Conservation (phyloP, 768 basidiomycete genomes). For the Lyophyllum atratum region DNA sequence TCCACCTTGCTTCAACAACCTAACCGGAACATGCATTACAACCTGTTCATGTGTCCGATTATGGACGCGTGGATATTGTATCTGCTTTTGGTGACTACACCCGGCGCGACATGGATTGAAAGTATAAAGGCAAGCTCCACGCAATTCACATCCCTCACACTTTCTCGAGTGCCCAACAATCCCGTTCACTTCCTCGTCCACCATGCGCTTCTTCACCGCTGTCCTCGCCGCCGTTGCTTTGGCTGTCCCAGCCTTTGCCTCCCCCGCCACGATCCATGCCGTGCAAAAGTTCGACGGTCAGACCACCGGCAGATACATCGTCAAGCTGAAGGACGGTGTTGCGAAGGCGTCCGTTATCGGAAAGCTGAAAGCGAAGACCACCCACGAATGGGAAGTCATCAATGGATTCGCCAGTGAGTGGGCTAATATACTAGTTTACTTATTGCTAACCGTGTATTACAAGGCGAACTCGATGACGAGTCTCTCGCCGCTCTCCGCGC, state of each 20-base stretch:
- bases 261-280: neutral
- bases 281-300: slow-evolving; percentile 15
- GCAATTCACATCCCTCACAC: neutral
- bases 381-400: slow-evolving; percentile 28
- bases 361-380: slow-evolving; percentile 1
- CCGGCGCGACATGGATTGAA: neutral
- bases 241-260: slow-evolving; percentile 4
- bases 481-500: slow-evolving; percentile 23
- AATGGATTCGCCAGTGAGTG: slow-evolving; percentile 32
- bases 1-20: neutral
- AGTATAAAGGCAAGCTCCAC: neutral
- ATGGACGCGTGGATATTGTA: neutral
- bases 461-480: slow-evolving; percentile 19
- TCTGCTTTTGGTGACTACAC: neutral
- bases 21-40: neutral
- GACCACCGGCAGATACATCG: slow-evolving; percentile 32
- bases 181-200: neutral
- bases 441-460: neutral
- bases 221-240: slow-evolving; percentile 5
- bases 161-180: neutral
- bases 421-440: neutral
- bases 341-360: slow-evolving; percentile 20
- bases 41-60: neutral
- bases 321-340: slow-evolving; percentile 33
- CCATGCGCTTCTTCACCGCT: slow-evolving; percentile 8